Evolutionary conservation across 139 green algal species (phyloP), one percentile per base, ranked within the genome.

Genomic region (Yamagishiella unicocca): DNA sequence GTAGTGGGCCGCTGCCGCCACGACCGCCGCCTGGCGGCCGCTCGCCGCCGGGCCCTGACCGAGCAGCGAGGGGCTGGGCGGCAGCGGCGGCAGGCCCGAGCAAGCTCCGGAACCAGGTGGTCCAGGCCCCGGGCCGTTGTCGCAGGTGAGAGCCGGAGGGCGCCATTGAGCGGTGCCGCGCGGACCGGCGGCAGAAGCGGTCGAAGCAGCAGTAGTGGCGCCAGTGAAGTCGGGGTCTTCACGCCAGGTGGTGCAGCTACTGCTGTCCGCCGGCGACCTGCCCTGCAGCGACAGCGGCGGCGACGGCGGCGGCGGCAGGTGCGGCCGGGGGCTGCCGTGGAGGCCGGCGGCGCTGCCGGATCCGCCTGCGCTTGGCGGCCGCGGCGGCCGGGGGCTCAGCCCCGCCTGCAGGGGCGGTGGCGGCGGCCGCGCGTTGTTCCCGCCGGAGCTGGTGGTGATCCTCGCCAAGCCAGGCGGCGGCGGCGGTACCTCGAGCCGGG

Each of bases 51-150:
- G 35, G 46, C 38, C 4, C 71, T 4, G 31, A 71, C 29, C n/a
- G 4, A 29, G 31, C 14, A 17, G n/a, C 7, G 71, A 77, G 10
- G 55, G 42, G 55, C 58, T 75, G 19, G 55, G 78, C 55, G 78
- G 78, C 58, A 42, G 55, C 37, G 58, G 78, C 40, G 58, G 78
- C 54, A 84, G 78, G 24, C 78, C 78, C 50, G 53, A 25, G 40
- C 24, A 29, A 19, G 10, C 6, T 25, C 66, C 66, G 37, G 66
- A 46, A 46, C 66, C 66, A 72, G 29, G 12, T 42, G 27, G 19
- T 12, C 29, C 2, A 33, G n/a, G 64, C 31, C 29, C 66, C 2
- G 37, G n/a, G n/a, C n/a, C n/a, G n/a, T n/a, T n/a, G n/a, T n/a
- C n/a, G n/a, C n/a, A n/a, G n/a, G n/a, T n/a, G n/a, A n/a, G n/a